phyloP scores from a whole-genome alignment of 2,329 filamentous ascomycete genomes.

The Scortechinia acanthostroma region DNA sequence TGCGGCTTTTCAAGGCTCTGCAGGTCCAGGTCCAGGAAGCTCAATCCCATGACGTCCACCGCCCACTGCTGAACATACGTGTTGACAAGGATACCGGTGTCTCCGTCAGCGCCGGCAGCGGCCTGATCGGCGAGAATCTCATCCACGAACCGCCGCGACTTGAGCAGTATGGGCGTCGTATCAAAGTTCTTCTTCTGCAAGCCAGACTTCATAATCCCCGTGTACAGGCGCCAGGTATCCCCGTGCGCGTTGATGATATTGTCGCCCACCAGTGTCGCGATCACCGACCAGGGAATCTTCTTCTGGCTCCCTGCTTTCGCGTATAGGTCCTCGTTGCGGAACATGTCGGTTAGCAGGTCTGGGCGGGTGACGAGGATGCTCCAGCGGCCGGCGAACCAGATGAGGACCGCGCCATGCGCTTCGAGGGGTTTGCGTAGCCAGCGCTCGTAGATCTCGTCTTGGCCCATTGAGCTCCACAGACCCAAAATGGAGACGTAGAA shows the following conservation, averaged over 20 bases:
- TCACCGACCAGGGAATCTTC: constrained; percentile 27
- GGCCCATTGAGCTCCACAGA: constrained; percentile 4
- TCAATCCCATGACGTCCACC: background rate
- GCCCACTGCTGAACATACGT: constrained; percentile 8
- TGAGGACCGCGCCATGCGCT: constrained; percentile 6
- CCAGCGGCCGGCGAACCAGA: constrained; percentile 6
- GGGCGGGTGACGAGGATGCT: constrained; percentile 3
- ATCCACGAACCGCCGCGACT: constrained; percentile 17
- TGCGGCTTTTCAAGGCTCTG: constrained; percentile 10
- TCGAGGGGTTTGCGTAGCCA: background rate
- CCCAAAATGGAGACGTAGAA: constrained; percentile 4
- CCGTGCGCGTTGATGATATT: constrained; percentile 29
- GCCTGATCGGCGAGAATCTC: constrained; percentile 10
- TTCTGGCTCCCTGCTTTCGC: constrained; percentile 29
- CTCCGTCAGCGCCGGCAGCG: constrained; percentile 13
- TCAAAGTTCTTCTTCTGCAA: constrained; percentile 10
- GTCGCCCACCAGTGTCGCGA: constrained; percentile 25
- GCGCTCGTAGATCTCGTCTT: constrained; percentile 4
- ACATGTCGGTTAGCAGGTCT: constrained; percentile 8
- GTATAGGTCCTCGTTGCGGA: constrained; percentile 19
- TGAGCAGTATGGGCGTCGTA: constrained; percentile 11
- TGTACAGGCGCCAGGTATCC: constrained; percentile 22
- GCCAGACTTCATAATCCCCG: constrained; percentile 16
- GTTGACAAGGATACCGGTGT: constrained; percentile 26
- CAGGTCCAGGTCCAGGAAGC: background rate